Base-by-base conservation (phyloP, 2,329 filamentous ascomycete species). In the Penicillium sp. region DNA sequence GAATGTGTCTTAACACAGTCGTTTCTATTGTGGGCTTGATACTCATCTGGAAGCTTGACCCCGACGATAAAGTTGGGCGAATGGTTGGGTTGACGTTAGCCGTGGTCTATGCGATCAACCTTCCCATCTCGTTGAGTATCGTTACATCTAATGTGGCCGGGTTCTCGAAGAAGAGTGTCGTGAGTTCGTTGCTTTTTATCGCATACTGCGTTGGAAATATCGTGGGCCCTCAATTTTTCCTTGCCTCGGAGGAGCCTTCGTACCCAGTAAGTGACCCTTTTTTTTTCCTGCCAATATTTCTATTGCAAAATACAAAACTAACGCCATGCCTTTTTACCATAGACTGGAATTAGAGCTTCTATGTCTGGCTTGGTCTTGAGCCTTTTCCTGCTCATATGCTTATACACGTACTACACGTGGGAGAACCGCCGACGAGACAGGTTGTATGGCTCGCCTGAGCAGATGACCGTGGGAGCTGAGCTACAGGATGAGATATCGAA, bases 161-260 rank as follows among this genome's bases (percentile, higher is more conserved):
- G 3, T 61, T 62, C 28, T 62, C 64, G 1, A 67, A 67, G 48
- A 64, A 61, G 34, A 60, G 54, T 24, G 58, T 60, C 3, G 56
- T 61, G 2, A 60, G 65, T 0, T 75, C 75, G 0, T 63, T 74
- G 8, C 51, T 79, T 6, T 78, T 78, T 51, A 74, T 73, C 1
- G 75, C 57, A 1, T 62, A 64, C 26, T 63, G 63, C 32, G 49
- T 63, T 37, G 61, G 62, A 2, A 64, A 64, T 37, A 61, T 65
- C 32, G 55, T 61, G 12, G 62, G 61, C 0, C 62, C 63, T 22
- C 60, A 56, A n/a, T 57, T 56, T 31, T 56, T 56, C 41, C 33
- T 56, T 17, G 38, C 52, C 2, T 51, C 44, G 1, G 52, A 56
- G 39, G 54, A 56, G 28, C 54, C 54, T 9, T 49, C 49, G 13